These are phyloP conservation scores for Cryphonectria carpinicola DNA, from an alignment of 2,329 filamentous ascomycete species.

Conservation along the genomic window DNA sequence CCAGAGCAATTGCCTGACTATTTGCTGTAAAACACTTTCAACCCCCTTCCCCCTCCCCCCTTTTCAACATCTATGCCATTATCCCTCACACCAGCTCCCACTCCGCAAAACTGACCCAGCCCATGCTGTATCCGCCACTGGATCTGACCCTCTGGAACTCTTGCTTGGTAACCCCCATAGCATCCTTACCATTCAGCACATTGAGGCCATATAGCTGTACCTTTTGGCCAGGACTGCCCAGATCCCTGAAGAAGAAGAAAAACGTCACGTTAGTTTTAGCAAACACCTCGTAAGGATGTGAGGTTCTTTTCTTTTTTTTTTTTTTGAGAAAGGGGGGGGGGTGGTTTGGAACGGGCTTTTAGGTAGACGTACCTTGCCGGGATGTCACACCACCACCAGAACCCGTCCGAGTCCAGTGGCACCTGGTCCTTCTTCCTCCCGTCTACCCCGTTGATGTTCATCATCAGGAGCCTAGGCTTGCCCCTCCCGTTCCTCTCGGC, in stretches of 20 bases:
- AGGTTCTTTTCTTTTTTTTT: no score
- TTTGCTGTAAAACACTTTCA: neutral
- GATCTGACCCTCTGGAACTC: slow-evolving; percentile 51
- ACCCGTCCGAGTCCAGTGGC: slow-evolving; percentile 76
- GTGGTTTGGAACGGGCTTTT: neutral
- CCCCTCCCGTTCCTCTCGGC: slow-evolving; percentile 69
- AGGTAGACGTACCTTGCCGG: slow-evolving; percentile 43
- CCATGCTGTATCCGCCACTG: slow-evolving; percentile 45
- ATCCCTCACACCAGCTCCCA: slow-evolving; percentile 53
- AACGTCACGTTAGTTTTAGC: slow-evolving; percentile 4
- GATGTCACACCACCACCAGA: slow-evolving; percentile 82
- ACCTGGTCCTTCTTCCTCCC: slow-evolving; percentile 70
- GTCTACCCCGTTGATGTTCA: slow-evolving; percentile 68
- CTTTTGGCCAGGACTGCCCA: slow-evolving; percentile 72
- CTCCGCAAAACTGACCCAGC: slow-evolving; percentile 47
- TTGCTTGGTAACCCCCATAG: slow-evolving; percentile 52
- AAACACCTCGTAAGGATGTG: neutral
- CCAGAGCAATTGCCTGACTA: neutral
- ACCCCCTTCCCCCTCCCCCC: neutral
- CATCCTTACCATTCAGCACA: slow-evolving; percentile 49
- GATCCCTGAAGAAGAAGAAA: slow-evolving; percentile 41
- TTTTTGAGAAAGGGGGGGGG: no score
- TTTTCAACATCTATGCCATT: neutral
- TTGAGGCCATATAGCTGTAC: slow-evolving; percentile 66
- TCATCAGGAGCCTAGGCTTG: slow-evolving; percentile 71